Conservation (phyloP, 805 yeast genomes). For the Saturnispora ahearnii region DNA sequence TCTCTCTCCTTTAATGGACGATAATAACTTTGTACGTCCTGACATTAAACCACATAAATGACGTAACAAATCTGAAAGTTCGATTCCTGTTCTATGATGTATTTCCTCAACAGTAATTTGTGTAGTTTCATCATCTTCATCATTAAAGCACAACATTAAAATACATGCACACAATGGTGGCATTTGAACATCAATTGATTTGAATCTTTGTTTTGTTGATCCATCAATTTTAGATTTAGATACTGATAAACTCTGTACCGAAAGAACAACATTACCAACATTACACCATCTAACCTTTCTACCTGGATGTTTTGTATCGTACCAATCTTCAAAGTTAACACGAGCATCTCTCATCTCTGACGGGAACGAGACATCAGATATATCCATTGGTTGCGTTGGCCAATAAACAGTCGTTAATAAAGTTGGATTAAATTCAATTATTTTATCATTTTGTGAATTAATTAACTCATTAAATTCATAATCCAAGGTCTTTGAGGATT, state of each 20-base stretch:
- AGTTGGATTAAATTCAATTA: conserved; percentile 14
- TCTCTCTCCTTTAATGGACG: neutral
- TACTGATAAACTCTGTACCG: neutral
- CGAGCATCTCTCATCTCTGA: conserved; percentile 34
- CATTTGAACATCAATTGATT: conserved; percentile 35
- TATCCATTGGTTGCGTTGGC: conserved; percentile 43
- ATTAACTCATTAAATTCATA: conserved; percentile 28
- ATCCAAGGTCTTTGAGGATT: conserved; percentile 42
- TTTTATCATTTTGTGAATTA: neutral
- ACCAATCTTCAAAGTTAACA: conserved; percentile 41
- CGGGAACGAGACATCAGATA: conserved; percentile 33
- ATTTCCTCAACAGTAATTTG: conserved; percentile 51
- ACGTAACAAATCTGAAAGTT: conserved; percentile 61
- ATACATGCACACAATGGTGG: conserved; percentile 76
- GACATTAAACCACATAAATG: conserved; percentile 40
- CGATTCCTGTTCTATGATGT: conserved; percentile 56
- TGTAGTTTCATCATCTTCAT: conserved; percentile 34
- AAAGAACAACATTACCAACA: conserved; percentile 1
- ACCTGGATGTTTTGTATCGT: conserved; percentile 43
- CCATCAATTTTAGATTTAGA: conserved; percentile 5
- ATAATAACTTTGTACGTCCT: conserved; percentile 19
- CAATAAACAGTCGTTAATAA: conserved; percentile 56
- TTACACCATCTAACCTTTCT: conserved; percentile 53
- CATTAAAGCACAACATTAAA: conserved; percentile 56
- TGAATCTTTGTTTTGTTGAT: neutral